Base-by-base conservation (phyloP, 106 monocot species). In the Allium cepa region DNA sequence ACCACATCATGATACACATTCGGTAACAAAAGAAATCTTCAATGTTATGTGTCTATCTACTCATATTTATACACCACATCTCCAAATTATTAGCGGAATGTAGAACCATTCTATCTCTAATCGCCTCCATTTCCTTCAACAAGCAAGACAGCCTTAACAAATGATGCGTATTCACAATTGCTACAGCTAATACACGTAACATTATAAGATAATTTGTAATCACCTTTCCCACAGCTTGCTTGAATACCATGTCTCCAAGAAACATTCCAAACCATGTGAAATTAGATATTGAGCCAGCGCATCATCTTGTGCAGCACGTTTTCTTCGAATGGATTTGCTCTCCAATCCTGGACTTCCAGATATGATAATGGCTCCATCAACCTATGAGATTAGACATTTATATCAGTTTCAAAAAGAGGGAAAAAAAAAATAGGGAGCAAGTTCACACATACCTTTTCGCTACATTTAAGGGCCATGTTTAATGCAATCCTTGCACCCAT, bases 401-500 rank as follows among this genome's bases (percentile, higher is more conserved):
- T 17, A 10, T 17, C 14, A 70, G 64, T 51, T 67, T 48, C 53
- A 1, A 1, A n/a, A 11, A 46, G 75, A 59, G n/a, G n/a, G n/a
- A n/a, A n/a, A 28, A 72, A 62, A 51, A 17, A 45, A 49, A 75
- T 46, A 75, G 26, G 50, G n/a, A 67, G 36, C 5, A 36, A 36
- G 36, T 36, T 36, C 36, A 36, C 36, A 53, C 49, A 74, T 79
- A 96, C 96, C 96, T 96, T 92, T 15, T 87, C 58, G 22, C 50
- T 77, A 72, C 77, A 83, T 56, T 89, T 92, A 53, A 88, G 56
- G 58, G 86, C 82, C 96, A 96, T 88, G 69, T 88, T 69, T 53
- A 96, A 62, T 73, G 92, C 88, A 74, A 96, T 89, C 62, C 96
- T 84, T 60, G 92, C 96, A 53, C 96, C 96, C 96, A 96, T 78